A percentile compares a stretch with the other conserved stretches of the same genome.
Conservation (phyloP, 164 flowering plant genomes). For the Tetrastigma voinierianum region DNA sequence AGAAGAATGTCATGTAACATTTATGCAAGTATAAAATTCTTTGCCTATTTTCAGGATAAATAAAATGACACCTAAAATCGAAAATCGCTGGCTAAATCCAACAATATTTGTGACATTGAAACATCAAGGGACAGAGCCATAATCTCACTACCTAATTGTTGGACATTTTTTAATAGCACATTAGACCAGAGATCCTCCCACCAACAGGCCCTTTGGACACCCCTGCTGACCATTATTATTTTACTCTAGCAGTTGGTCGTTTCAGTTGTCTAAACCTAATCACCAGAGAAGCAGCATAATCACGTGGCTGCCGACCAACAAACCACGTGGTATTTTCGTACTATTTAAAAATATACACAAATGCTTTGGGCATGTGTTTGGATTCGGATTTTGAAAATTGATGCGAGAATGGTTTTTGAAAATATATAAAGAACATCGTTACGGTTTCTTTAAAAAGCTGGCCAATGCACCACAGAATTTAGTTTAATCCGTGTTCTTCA, state of each 20-base stretch:
- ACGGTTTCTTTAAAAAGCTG: too few species aligned
- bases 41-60: not conserved
- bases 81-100: not conserved
- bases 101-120: not conserved
- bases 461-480: too few species aligned
- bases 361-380: too few species aligned
- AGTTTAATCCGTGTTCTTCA: too few species aligned
- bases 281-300: not conserved
- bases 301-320: slow-evolving; percentile 8
- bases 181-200: slow-evolving; percentile 1
- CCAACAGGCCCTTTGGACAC: slow-evolving; percentile 1
- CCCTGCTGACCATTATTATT: not conserved
- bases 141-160: not conserved
- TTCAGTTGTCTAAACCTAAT: too few species aligned
- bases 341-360: not conserved
- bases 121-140: not conserved
- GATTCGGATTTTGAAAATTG: too few species aligned
- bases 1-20: too few species aligned
- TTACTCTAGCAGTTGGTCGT: not conserved
- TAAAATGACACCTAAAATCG: not conserved
- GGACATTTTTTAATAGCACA: not conserved
- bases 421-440: too few species aligned
- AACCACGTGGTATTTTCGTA: not conserved
- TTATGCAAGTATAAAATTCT: too few species aligned
- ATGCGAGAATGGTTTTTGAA: too few species aligned